A percentile compares a stretch with the other conserved stretches of the same genome.
phyloP scores from a whole-genome alignment of 306 rosid genomes.

The Vigna mungo region DNA sequence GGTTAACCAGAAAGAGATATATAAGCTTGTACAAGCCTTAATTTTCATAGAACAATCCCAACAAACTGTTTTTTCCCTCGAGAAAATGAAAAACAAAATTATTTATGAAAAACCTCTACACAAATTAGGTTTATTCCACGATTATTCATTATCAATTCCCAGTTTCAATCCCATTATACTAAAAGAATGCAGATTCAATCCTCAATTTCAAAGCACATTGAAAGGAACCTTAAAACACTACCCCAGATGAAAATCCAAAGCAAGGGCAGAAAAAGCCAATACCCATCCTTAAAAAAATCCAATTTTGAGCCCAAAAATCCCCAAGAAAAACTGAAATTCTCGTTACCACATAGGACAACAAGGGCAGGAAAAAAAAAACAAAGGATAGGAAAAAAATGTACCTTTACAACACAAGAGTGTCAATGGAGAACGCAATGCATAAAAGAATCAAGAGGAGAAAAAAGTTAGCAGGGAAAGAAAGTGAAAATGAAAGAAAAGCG shows the following conservation, averaged over 20 bases:
- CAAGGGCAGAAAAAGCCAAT: constrained; percentile 24
- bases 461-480: background rate
- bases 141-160: background rate
- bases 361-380: background rate
- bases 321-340: background rate
- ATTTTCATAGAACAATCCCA: background rate
- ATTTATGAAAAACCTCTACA: background rate
- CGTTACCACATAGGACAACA: background rate
- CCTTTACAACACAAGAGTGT: constrained; percentile 25
- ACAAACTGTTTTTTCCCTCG: background rate
- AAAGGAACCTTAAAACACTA: background rate
- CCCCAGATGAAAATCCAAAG: constrained; percentile 27
- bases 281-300: constrained; percentile 19
- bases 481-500: background rate
- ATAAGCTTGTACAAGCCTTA: background rate
- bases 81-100: constrained; percentile 9
- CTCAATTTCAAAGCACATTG: background rate
- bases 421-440: background rate
- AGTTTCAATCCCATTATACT: background rate
- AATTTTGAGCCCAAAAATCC: background rate
- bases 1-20: background rate
- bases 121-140: constrained; percentile 1
- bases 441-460: background rate
- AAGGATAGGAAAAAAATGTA: constrained; percentile 3
- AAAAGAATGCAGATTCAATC: constrained; percentile 9